Base-by-base conservation (phyloP, 2,329 filamentous ascomycete species). In the Sarocladium brachiariae region DNA sequence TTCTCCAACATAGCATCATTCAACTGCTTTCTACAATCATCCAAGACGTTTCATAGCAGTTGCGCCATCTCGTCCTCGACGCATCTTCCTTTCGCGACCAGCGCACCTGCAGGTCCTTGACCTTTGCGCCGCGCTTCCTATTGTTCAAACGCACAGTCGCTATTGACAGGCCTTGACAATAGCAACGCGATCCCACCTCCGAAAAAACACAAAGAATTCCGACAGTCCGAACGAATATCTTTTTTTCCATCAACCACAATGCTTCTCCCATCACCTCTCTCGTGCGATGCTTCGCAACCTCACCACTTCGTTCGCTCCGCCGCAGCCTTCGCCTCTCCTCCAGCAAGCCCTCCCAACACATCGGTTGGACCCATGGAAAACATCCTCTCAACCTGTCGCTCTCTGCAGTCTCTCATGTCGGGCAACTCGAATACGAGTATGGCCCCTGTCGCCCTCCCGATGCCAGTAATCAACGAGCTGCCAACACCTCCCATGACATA, bases 351-450 rank as follows among this genome's bases (percentile, higher is more conserved):
- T 50, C 74, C 76, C 5, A 67, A 70, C 25, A 59, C 69, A 41
- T 72, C 71, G 34, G 63, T 73, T 53, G 66, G 66, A 49, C 67
- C 75, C 18, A 67, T 81, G 56, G 71, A 70, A 61, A 77, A 76
- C 65, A 73, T 84, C 59, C 75, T 80, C 64, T 73, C 69, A 53
- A 77, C 79, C 43, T 84, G 80, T 62, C 79, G 78, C 63, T 78
- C 76, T 4, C 73, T 84, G 1, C 81, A 84, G 59, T 76, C 75
- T 2, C 77, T 83, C 59, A 72, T 83, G 53, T 65, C 72, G 23
- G 58, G 69, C 3, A 67, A 74, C 13, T 58, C 57, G 18, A 57
- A 34, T 24, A 24, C 37, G 24, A 52, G 51, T 51, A 39, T 61
- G 37, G 55, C 63, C 27, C 64, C 72, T 14, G 69, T 72, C 39